A percentile compares a stretch with the other conserved stretches of the same genome.
phyloP scores from a whole-genome alignment of 1,139 yeast genomes.

The Zygosaccharomyces sapae region DNA sequence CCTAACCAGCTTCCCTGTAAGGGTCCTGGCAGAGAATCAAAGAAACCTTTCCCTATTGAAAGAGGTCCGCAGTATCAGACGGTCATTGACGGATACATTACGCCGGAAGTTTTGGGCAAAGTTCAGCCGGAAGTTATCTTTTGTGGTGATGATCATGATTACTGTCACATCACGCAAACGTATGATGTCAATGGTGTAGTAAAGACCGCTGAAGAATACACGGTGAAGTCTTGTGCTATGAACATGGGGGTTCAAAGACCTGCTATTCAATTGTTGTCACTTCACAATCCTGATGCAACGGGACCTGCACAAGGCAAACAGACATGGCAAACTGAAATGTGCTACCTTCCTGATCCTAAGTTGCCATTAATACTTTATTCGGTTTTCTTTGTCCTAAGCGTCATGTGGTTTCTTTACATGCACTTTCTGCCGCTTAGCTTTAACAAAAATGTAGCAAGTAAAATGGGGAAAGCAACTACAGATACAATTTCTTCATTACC shows the following conservation, averaged over 20 bases:
- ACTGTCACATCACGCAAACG: constrained; percentile 73
- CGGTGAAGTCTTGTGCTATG: constrained; percentile 88
- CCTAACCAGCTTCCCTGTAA: constrained; percentile 49
- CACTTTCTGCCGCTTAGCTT: constrained; percentile 22
- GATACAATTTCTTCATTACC: constrained; percentile 13
- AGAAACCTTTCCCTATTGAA: constrained; percentile 56
- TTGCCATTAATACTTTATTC: constrained; percentile 45
- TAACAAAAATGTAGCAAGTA: constrained; percentile 18
- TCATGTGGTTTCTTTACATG: constrained; percentile 23
- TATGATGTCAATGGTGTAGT: constrained; percentile 38
- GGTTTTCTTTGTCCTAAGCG: constrained; percentile 23
- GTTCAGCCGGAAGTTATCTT: constrained; percentile 66
- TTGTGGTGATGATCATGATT: constrained; percentile 96
- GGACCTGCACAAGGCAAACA: constrained; percentile 11
- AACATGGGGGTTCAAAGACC: constrained; percentile 84
- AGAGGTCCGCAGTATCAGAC: constrained; percentile 80
- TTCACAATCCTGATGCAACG: constrained; percentile 49
- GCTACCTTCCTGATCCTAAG: constrained; percentile 71
- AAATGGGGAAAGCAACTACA: constrained; percentile 12
- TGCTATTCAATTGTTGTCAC: constrained; percentile 76
- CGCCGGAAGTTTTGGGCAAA: constrained; percentile 51
- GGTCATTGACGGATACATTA: constrained; percentile 55
- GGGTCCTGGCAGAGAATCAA: constrained; percentile 68
- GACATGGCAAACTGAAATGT: constrained; percentile 37
- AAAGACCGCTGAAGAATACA: constrained; percentile 60